Conservation (phyloP, 805 yeast species). For the Ogataea minuta region DNA sequence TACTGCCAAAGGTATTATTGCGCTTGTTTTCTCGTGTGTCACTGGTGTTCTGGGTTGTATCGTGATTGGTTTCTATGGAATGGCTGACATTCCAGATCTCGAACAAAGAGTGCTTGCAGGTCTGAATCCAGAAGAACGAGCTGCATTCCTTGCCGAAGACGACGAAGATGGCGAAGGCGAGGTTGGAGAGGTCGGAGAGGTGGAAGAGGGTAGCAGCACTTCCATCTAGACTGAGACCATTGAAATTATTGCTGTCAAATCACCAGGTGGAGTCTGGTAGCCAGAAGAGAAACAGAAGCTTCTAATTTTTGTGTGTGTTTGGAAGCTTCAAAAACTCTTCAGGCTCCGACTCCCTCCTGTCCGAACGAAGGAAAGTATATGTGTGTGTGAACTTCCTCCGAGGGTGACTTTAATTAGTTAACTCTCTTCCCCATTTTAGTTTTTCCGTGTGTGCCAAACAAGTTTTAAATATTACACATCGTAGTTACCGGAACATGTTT, state of each 20-base stretch:
- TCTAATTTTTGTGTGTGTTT: constrained; percentile 14
- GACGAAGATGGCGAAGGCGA: constrained; percentile 23
- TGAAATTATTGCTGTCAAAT: not conserved
- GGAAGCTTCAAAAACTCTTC: not conserved
- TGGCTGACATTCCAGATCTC: constrained; percentile 72
- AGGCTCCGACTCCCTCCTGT: not conserved
- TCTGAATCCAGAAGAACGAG: constrained; percentile 47
- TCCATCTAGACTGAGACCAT: not conserved
- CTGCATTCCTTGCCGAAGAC: constrained; percentile 33
- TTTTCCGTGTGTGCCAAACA: constrained; percentile 6
- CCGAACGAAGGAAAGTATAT: constrained; percentile 13
- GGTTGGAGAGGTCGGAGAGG: constrained; percentile 10
- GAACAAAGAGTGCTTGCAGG: constrained; percentile 61
- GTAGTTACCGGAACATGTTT: constrained; percentile 53
- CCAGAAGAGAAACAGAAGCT: not conserved
- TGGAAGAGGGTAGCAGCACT: not conserved
- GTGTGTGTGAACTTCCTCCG: constrained; percentile 19
- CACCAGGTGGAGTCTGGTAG: too few species aligned
- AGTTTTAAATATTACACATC: constrained; percentile 5
- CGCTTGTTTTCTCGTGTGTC: constrained; percentile 84
- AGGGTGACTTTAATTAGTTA: constrained; percentile 22
- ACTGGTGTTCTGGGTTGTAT: constrained; percentile 82
- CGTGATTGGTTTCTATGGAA: constrained; percentile 79
- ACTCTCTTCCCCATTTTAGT: constrained; percentile 17
- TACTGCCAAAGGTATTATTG: constrained; percentile 93